Base-by-base conservation (phyloP, 305 asterid species). In the Petunia hybrid region DNA sequence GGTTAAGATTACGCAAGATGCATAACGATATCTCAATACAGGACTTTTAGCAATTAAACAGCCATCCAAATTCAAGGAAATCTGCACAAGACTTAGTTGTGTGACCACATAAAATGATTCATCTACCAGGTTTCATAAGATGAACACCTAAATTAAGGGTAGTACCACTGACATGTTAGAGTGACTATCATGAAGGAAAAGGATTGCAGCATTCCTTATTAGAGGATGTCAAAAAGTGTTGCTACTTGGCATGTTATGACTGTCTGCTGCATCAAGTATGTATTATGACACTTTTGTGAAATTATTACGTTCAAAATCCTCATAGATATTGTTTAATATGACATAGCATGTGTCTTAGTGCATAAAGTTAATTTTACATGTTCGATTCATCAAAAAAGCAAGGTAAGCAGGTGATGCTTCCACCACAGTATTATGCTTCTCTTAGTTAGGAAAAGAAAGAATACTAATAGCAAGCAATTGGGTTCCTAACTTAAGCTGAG, bases 151-250 rank as follows among this genome's bases (percentile, higher is more conserved):
- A 9, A 73, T 73, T 73, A 73, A 48, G 43, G 78, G 59, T 12
- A 73, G 63, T 35, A 51, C 63, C 78, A 51, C 78, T 53, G 62
- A 38, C 46, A 73, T 48, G 36, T 51, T 51, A 74, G 38, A 73
- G 40, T 14, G n/a, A 74, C 48, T 36, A 74, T 8, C 48, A 74
- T 51, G 79, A 36, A 53, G 48, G 64, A 45, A 69, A 69, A 43
- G 57, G 40, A 45, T 43, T 69, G 76, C 76, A 43, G 9, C 38
- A 13, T 36, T 53, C 64, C 79, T 38, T 38, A 53, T 7, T 53
- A 53, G 8, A 74, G 31, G 31, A 22, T 22, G 31, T 22, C 31
- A 16, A 73, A 55, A 74, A 74, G 14, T 42, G 6, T 41, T 14
- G 36, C 10, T 40, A 39, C 12, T 66, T 66, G 73, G 12, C 51